A percentile compares a stretch with the other conserved stretches of the same genome.
These are phyloP conservation scores for Ophiostoma pallidulum DNA, from an alignment of 2,329 filamentous ascomycete genomes.

Conservation along the genomic window DNA sequence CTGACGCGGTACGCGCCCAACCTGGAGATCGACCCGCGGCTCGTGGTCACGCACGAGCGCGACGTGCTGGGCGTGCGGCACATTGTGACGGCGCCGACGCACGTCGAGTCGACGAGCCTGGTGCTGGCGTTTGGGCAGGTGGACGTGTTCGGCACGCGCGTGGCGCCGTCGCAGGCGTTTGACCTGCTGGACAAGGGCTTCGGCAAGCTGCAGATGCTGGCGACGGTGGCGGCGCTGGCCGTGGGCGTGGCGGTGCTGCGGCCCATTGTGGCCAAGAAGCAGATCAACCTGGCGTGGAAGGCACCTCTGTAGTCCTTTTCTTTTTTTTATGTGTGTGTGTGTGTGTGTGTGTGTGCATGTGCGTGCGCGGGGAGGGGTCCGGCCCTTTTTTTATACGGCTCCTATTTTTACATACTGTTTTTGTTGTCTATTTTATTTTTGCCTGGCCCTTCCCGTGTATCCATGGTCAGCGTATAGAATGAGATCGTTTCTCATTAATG, in stretches of 20 bases:
- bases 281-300: slow-evolving; percentile 57
- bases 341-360: neutral
- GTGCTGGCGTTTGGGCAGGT: slow-evolving; percentile 72
- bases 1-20: slow-evolving; percentile 65
- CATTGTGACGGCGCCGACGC: slow-evolving; percentile 65
- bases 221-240: slow-evolving; percentile 72
- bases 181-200: slow-evolving; percentile 91
- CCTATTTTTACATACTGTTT: too few species aligned
- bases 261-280: slow-evolving; percentile 68
- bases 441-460: too few species aligned
- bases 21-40: slow-evolving; percentile 75
- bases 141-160: slow-evolving; percentile 78
- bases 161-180: slow-evolving; percentile 82
- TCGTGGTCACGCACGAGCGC: slow-evolving; percentile 49
- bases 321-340: neutral
- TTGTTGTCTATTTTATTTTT: too few species aligned
- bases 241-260: slow-evolving; percentile 68
- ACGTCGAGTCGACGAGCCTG: slow-evolving; percentile 85
- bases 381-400: neutral
- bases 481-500: too few species aligned
- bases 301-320: slow-evolving; percentile 22
- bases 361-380: too few species aligned
- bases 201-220: slow-evolving; percentile 76
- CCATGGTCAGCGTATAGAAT: too few species aligned
- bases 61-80: slow-evolving; percentile 48